Evolutionary conservation across 208 protist genomes (phyloP), one percentile per base, ranked within the genome.

Genomic region (Crithidia bombi): DNA sequence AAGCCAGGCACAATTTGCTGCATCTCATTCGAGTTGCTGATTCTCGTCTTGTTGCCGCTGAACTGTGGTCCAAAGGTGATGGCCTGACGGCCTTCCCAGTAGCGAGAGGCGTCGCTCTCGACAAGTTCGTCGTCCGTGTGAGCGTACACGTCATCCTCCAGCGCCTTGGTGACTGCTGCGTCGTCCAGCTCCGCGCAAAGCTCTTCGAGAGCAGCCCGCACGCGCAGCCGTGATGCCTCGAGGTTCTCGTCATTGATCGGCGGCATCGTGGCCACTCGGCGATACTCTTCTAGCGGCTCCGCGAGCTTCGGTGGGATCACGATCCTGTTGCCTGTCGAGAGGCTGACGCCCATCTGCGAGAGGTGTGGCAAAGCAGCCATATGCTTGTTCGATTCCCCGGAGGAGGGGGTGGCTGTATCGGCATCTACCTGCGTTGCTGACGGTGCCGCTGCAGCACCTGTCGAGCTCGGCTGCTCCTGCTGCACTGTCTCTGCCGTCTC

Each of bases 1-100:
- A 96, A 75, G 0, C 91, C 87, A 14, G 86, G 82, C 9, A 93
- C 54, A 44, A 96, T 80, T 69, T 92, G 78, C 56, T 96, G 88
- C 91, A 96, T 92, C 32, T 66, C 62, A 36, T 81, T 49, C 55
- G 83, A 33, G 33, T 51, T 41, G 38, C 44, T 26, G 11, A 56
- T 5, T 7, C 47, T 33, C 12, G 39, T 28, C 9, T 33, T 47
- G 44, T 10, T 43, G 3, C 21, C 23, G 14, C 28, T 9, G 5
- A 44, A 30, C 1, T 36, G 25, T 4, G 28, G 32, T 2, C 69
- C 52, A 10, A 65, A 33, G 15, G 7, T 50, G n/a, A 10, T 46
- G 11, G 32, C 33, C 5, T 0, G 2, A 6, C 32, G 10, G 11
- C 32, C 4, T 1, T 39, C 30, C 23, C 21, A n/a, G 5, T 21